These are phyloP conservation scores for Hemileccinum rubropunctum DNA, from an alignment of 768 basidiomycete genomes.

Conservation along the genomic window DNA sequence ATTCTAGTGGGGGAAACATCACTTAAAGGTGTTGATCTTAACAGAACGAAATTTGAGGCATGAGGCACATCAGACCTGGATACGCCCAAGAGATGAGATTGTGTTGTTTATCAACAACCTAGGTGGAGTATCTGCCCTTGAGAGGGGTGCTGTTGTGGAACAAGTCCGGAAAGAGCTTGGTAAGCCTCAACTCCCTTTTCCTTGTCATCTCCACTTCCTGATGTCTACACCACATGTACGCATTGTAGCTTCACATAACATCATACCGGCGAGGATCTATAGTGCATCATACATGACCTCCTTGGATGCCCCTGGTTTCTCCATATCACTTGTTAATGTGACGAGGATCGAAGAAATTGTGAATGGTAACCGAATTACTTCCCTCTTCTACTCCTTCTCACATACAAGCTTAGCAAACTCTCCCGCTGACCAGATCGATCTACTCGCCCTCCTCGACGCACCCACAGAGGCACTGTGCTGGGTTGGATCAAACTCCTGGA, in stretches of 20 bases:
- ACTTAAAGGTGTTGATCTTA: too few relatives aligned
- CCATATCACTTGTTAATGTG: conserved; percentile 50
- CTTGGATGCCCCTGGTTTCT: conserved; percentile 59
- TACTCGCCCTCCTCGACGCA: conserved; percentile 40
- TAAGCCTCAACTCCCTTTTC: too few relatives aligned
- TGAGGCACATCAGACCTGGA: too few relatives aligned
- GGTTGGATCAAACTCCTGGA: conserved; percentile 37
- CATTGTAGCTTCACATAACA: conserved; percentile 24
- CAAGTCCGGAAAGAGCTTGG: too few relatives aligned
- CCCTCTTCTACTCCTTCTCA: neutral
- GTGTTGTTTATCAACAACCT: conserved; percentile 56
- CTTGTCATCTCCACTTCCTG: too few relatives aligned
- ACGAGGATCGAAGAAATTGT: conserved; percentile 13
- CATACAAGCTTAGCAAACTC: conserved; percentile 7
- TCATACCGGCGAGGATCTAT: too few relatives aligned
- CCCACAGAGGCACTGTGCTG: conserved; percentile 43
- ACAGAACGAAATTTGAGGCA: neutral
- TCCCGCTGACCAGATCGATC: conserved; percentile 10
- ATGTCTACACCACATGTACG: conserved; percentile 35
- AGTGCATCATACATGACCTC: conserved; percentile 59
- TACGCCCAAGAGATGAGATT: conserved; percentile 10
- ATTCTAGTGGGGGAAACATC: too few relatives aligned
- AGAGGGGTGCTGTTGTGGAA: too few relatives aligned
- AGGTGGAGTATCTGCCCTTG: too few relatives aligned
- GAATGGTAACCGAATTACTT: conserved; percentile 1